phyloP scores from a whole-genome alignment of 176 grass and related monocot genomes.

The Alloteropsis semialata region DNA sequence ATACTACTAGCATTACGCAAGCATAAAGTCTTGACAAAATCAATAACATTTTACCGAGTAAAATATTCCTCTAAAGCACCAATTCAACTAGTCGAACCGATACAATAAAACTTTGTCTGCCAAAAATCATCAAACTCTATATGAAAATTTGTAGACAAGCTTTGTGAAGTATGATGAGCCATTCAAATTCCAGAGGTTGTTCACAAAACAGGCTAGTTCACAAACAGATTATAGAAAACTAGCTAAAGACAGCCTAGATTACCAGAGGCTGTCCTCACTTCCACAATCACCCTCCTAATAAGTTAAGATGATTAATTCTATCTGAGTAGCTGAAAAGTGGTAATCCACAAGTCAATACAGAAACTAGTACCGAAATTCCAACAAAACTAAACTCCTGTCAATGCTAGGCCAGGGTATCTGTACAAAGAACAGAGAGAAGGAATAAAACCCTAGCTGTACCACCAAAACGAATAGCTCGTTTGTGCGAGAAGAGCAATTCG shows the following conservation, averaged over 20 bases:
- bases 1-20: neutral
- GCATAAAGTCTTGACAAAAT: neutral
- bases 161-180: neutral
- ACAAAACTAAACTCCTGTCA: neutral
- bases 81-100: neutral
- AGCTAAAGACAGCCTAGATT: neutral
- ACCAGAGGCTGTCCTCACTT: neutral
- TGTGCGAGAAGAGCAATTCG: neutral
- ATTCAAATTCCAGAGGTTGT: neutral
- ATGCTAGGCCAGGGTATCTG: neutral
- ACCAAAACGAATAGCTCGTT: neutral
- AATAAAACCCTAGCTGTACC: neutral
- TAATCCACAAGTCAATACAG: neutral
- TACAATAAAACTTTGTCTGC: neutral
- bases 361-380: neutral
- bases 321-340: neutral
- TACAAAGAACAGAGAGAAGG: neutral
- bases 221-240: neutral
- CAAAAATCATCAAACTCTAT: neutral
- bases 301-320: neutral
- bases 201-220: slow-evolving; percentile 2
- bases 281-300: neutral
- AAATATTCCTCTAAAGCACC: neutral
- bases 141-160: neutral
- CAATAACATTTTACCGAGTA: neutral